Evolutionary conservation across 805 yeast genomes (phyloP), one percentile per base, ranked within the genome.

Genomic region (Scheffersomyces amazonensis): DNA sequence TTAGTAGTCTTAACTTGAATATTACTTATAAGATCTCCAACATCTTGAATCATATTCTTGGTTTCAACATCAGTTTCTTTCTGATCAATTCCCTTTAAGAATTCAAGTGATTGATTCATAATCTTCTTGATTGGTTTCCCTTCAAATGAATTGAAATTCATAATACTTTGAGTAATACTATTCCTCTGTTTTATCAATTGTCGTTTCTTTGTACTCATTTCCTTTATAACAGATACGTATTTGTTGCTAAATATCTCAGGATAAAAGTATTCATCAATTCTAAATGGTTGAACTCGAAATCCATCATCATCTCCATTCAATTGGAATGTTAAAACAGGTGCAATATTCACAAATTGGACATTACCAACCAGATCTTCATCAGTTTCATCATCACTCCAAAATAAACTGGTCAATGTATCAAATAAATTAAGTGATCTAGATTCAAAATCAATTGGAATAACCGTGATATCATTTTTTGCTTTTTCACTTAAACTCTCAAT

Each of bases 61-160:
- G n/a, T n/a, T 13, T 38, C 35, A 3, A 49, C 50, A 5, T 43
- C 50, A 2, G 32, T 31, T 10, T 41, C 45, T 12, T 46, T 48
- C n/a, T 27, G 30, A 27, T 40, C 43, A 9, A 41, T 33, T 5
- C 22, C 13, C 13, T 40, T 37, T 8, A 64, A 34, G 36, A 54
- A 49, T 3, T 43, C 38, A 4, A 52, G 46, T 1, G 64, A 39
- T 10, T 52, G 53, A 19, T 43, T 43, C 19, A 69, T 43, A 18
- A 68, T 47, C 1, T 47, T 43, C 27, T 50, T 56, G 17, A 68
- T 53, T 16, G 53, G 52, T 45, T 66, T 67, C 1, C 75, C 75
- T 44, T 65, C 70, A 41, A 67, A 68, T 20, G 67, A 57, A 43
- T 52, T 66, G 31, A 56, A 42, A 5, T 48, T 46, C 64, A 67